Conservation (phyloP, 768 basidiomycete species). For the Mycena galericulata region DNA sequence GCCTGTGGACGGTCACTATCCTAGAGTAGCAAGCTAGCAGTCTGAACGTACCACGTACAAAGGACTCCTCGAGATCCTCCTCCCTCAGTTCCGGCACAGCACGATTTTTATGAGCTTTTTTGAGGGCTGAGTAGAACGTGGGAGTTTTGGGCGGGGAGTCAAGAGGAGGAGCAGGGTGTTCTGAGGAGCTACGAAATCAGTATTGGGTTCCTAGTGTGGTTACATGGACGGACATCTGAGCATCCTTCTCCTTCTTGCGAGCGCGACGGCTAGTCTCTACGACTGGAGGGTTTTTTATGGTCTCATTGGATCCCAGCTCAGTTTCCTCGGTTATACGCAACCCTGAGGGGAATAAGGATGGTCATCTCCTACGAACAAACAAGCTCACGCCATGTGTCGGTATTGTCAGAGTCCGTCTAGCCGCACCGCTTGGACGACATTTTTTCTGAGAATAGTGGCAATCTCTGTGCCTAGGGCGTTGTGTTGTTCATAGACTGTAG, state of each 20-base stretch:
- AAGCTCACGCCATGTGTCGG: slow-evolving; percentile 68
- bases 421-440: slow-evolving; percentile 85
- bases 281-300: slow-evolving; percentile 73
- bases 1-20: slow-evolving; percentile 58
- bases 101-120: slow-evolving; percentile 75
- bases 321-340: slow-evolving; percentile 83
- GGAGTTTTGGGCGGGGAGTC: slow-evolving; percentile 40
- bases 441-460: slow-evolving; percentile 78
- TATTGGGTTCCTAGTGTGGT: slow-evolving; percentile 29
- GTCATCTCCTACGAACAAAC: background rate
- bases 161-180: slow-evolving; percentile 46
- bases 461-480: slow-evolving; percentile 75
- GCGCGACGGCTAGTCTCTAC: slow-evolving; percentile 61
- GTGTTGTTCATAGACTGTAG: slow-evolving; percentile 63
- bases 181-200: slow-evolving; percentile 35
- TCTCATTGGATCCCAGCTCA: slow-evolving; percentile 87
- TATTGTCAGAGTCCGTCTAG: slow-evolving; percentile 50
- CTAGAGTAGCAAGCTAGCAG: background rate
- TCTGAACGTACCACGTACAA: slow-evolving; percentile 76
- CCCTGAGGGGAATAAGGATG: slow-evolving; percentile 53
- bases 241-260: slow-evolving; percentile 56
- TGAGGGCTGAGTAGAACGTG: slow-evolving; percentile 76
- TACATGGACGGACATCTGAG: slow-evolving; percentile 36
- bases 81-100: slow-evolving; percentile 76
- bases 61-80: slow-evolving; percentile 86